These are phyloP conservation scores for Trametopsis cervina DNA, from an alignment of 768 basidiomycete species.

Conservation along the genomic window DNA sequence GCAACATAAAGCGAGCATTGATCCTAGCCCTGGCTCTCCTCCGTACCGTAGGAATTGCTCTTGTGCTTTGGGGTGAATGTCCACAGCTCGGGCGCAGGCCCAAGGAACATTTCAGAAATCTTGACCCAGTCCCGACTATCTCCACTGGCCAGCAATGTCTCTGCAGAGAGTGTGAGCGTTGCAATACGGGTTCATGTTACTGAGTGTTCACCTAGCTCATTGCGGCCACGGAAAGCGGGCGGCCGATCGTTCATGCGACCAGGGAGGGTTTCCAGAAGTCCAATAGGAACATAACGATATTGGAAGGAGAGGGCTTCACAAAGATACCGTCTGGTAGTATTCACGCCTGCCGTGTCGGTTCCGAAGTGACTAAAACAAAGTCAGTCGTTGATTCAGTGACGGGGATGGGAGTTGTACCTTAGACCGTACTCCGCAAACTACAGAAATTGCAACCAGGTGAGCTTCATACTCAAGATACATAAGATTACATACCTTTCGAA, in stretches of 20 bases:
- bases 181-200: slow-evolving; percentile 5
- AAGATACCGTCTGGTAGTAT: slow-evolving; percentile 86
- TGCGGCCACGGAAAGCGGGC: slow-evolving; percentile 79
- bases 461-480: too few species aligned
- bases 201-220: slow-evolving; percentile 61
- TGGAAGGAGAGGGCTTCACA: slow-evolving; percentile 96
- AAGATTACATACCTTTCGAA: slow-evolving; percentile 49
- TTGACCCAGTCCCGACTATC: slow-evolving; percentile 86
- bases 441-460: neutral
- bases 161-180: slow-evolving; percentile 39
- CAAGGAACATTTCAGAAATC: slow-evolving; percentile 93
- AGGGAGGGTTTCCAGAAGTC: slow-evolving; percentile 79
- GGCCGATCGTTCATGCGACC: slow-evolving; percentile 85
- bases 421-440: slow-evolving; percentile 87
- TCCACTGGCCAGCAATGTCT: slow-evolving; percentile 76
- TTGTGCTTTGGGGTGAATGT: slow-evolving; percentile 91
- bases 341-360: slow-evolving; percentile 83
- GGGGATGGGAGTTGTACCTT: slow-evolving; percentile 34
- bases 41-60: slow-evolving; percentile 63
- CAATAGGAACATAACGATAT: slow-evolving; percentile 93
- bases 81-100: slow-evolving; percentile 78
- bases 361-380: slow-evolving; percentile 65
- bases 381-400: slow-evolving; percentile 3
- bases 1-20: too few species aligned
- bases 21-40: slow-evolving; percentile 63